These are phyloP conservation scores for Amaranthus tricolor DNA, from an alignment of 179 eudicot genomes.

Conservation along the genomic window DNA sequence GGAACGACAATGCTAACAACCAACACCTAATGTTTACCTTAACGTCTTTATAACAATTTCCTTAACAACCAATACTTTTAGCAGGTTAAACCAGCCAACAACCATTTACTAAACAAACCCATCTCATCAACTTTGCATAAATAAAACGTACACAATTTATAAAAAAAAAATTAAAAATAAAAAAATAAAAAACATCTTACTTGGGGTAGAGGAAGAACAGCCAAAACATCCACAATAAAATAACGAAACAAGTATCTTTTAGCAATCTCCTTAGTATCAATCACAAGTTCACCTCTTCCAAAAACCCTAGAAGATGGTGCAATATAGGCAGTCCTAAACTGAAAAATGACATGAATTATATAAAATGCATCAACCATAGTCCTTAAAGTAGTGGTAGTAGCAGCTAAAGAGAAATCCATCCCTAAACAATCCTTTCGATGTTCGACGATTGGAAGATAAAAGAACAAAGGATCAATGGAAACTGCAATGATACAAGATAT, in stretches of 20 bases:
- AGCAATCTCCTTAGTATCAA: constrained; percentile 47
- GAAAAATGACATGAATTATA: constrained; percentile 46
- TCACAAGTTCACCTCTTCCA: constrained; percentile 56
- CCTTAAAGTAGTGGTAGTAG: constrained; percentile 37
- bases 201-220: constrained; percentile 61
- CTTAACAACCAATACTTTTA: too few relatives aligned
- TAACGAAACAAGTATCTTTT: constrained; percentile 43
- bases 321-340: constrained; percentile 52
- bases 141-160: background rate
- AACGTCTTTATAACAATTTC: too few relatives aligned
- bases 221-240: constrained; percentile 46
- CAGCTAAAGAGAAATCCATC: constrained; percentile 36
- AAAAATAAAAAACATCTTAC: constrained; percentile 15
- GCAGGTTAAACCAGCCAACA: too few relatives aligned
- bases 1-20: too few relatives aligned
- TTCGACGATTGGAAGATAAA: constrained; percentile 45
- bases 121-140: too few relatives aligned
- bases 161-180: background rate
- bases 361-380: constrained; percentile 49
- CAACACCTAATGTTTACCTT: too few relatives aligned
- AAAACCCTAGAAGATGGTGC: constrained; percentile 62
- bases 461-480: constrained; percentile 55
- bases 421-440: constrained; percentile 32
- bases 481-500: constrained; percentile 52
- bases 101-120: too few relatives aligned